A percentile compares a stretch with the other conserved stretches of the same genome.
These are phyloP conservation scores for Boletus barrowsii DNA, from an alignment of 768 basidiomycete genomes.

Conservation along the genomic window DNA sequence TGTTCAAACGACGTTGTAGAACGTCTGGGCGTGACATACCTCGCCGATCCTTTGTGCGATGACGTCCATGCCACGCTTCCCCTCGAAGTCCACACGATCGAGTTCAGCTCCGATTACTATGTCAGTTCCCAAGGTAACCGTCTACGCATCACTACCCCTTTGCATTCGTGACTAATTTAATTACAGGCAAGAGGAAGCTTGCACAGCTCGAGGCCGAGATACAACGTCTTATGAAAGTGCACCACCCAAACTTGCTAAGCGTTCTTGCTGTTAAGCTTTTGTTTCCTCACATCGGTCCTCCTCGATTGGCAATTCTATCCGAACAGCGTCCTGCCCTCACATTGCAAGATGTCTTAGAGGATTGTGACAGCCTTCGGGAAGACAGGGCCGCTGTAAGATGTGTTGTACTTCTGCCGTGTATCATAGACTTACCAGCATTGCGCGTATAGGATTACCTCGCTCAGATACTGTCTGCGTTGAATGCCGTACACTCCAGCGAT, in stretches of 20 bases:
- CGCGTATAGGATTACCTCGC: conserved; percentile 64
- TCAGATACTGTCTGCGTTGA: conserved; percentile 69
- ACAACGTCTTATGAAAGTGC: conserved; percentile 52
- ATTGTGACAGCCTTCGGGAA: conserved; percentile 70
- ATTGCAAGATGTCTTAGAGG: conserved; percentile 71
- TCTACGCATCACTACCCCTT: neutral
- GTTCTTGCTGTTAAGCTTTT: conserved; percentile 66
- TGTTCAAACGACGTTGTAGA: conserved; percentile 36
- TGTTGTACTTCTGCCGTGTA: neutral
- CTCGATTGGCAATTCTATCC: conserved; percentile 63
- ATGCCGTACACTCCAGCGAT: conserved; percentile 60
- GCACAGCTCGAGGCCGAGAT: conserved; percentile 65
- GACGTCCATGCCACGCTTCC: conserved; percentile 54
- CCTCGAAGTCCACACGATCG: conserved; percentile 65
- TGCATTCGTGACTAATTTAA: neutral
- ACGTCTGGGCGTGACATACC: conserved; percentile 61
- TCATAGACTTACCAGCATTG: neutral
- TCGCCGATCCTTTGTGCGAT: conserved; percentile 75
- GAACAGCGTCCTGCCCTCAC: conserved; percentile 68
- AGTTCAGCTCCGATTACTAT: conserved; percentile 71
- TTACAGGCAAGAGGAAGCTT: conserved; percentile 63
- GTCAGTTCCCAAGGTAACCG: conserved; percentile 53
- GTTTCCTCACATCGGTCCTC: conserved; percentile 46
- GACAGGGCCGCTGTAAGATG: conserved; percentile 60
- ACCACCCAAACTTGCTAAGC: conserved; percentile 63